phyloP scores from a whole-genome alignment of 1,284 basidiomycete genomes.

The Pyrrhoderma lamaoense region DNA sequence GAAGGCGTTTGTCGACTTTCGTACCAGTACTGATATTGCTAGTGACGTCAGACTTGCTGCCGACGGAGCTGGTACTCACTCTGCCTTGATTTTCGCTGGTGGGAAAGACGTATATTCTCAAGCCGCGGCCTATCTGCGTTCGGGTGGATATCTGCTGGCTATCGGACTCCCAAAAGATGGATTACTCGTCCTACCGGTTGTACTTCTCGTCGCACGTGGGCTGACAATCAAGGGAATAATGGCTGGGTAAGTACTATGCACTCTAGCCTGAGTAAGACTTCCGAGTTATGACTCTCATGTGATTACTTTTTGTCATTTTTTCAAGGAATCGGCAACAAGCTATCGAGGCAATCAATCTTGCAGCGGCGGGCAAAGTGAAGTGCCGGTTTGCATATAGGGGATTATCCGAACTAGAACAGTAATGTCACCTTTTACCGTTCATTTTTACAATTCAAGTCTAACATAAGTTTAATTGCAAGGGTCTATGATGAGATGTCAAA shows the following conservation, averaged over 20 bases:
- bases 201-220: slow-evolving; percentile 66
- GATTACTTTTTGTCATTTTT: not conserved
- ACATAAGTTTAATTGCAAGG: slow-evolving; percentile 20
- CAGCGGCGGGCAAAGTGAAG: slow-evolving; percentile 59
- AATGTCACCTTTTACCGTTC: slow-evolving; percentile 23
- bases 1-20: slow-evolving; percentile 78
- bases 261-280: not conserved
- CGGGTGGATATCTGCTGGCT: slow-evolving; percentile 61
- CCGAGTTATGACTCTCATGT: not conserved
- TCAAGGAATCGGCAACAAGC: slow-evolving; percentile 61
- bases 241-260: slow-evolving; percentile 40
- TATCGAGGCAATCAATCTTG: slow-evolving; percentile 67
- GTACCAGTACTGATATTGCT: slow-evolving; percentile 52
- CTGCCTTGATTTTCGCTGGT: slow-evolving; percentile 62
- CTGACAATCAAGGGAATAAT: slow-evolving; percentile 70
- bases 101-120: slow-evolving; percentile 51
- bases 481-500: slow-evolving; percentile 51
- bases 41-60: slow-evolving; percentile 56
- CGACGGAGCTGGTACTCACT: slow-evolving; percentile 69
- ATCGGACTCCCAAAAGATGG: slow-evolving; percentile 66
- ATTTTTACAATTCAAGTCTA: slow-evolving; percentile 1
- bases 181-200: slow-evolving; percentile 59
- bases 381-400: slow-evolving; percentile 45
- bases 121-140: slow-evolving; percentile 63
- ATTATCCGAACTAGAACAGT: slow-evolving; percentile 48